phyloP scores from a whole-genome alignment of 148 eudicot species.

The Persicaria tinctoria region DNA sequence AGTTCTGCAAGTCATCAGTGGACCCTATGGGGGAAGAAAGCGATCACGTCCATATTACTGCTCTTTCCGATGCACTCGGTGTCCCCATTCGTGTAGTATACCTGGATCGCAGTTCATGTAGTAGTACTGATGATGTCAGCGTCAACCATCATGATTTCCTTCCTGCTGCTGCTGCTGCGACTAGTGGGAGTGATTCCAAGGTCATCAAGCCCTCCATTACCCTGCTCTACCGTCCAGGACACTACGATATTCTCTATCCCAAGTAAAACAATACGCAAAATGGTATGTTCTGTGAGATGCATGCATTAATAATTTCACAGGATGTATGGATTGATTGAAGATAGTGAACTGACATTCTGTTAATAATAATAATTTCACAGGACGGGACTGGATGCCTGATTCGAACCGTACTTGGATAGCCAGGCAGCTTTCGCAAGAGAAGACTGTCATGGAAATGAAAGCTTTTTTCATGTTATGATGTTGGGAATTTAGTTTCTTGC shows the following conservation, averaged over 20 bases:
- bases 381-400: not conserved
- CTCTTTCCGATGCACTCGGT: constrained; percentile 85
- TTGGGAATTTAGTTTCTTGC: not conserved
- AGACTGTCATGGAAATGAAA: not conserved
- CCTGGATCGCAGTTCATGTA: constrained; percentile 82
- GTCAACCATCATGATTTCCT: constrained; percentile 93
- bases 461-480: not conserved
- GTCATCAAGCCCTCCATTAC: constrained; percentile 48
- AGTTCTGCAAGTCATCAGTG: constrained; percentile 98
- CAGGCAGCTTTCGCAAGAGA: not conserved
- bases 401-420: not conserved
- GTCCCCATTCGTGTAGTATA: constrained; percentile 88
- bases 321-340: constrained; percentile 1
- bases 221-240: constrained; percentile 93
- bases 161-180: constrained; percentile 30
- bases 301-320: constrained; percentile 1
- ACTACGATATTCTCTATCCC: constrained; percentile 82
- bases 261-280: constrained; percentile 21
- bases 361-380: not conserved
- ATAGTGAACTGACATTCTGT: no score
- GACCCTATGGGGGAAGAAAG: constrained; percentile 99
- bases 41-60: constrained; percentile 92
- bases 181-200: constrained; percentile 23
- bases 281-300: constrained; percentile 1
- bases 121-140: constrained; percentile 42